A percentile compares a stretch with the other conserved stretches of the same genome.
These are phyloP conservation scores for Madurella mycetomatis DNA, from an alignment of 2,329 filamentous ascomycete genomes.

Conservation along the genomic window DNA sequence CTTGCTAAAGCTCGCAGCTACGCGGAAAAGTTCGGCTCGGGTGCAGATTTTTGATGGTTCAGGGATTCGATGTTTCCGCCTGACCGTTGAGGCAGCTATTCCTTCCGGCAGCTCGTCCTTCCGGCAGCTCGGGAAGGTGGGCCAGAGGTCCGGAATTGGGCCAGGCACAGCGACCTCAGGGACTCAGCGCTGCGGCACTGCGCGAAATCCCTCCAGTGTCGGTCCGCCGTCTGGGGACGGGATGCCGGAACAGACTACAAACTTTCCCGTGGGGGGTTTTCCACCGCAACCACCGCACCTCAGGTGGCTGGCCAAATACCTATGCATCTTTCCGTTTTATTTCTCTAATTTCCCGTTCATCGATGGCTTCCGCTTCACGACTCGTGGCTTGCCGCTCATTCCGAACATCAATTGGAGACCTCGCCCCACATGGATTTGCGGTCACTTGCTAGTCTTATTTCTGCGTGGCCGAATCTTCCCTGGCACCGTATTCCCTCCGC, in stretches of 20 bases:
- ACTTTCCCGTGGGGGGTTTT: too few relatives aligned
- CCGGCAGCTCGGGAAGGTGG: constrained; percentile 1
- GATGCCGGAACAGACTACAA: too few relatives aligned
- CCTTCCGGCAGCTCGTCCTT: not conserved
- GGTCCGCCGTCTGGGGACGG: too few relatives aligned
- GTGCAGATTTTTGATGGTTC: constrained; percentile 10
- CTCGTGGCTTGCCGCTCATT: not conserved
- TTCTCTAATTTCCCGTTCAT: not conserved
- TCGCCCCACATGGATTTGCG: constrained; percentile 17
- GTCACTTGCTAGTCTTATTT: constrained; percentile 6
- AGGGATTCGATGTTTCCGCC: not conserved
- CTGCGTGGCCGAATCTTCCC: constrained; percentile 10
- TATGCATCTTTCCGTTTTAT: not conserved
- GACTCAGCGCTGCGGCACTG: not conserved
- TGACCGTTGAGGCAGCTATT: constrained; percentile 11
- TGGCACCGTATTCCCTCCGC: constrained; percentile 2
- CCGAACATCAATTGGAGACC: not conserved
- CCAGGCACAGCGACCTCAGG: not conserved
- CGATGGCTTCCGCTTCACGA: not conserved
- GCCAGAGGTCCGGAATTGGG: not conserved
- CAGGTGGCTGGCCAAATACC: too few relatives aligned
- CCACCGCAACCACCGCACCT: too few relatives aligned
- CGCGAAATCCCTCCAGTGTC: too few relatives aligned
- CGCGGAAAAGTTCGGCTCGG: constrained; percentile 6
- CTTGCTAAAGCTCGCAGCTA: too few relatives aligned